These are phyloP conservation scores for Dendrobium nobile DNA, from an alignment of 106 monocot species.

Conservation along the genomic window DNA sequence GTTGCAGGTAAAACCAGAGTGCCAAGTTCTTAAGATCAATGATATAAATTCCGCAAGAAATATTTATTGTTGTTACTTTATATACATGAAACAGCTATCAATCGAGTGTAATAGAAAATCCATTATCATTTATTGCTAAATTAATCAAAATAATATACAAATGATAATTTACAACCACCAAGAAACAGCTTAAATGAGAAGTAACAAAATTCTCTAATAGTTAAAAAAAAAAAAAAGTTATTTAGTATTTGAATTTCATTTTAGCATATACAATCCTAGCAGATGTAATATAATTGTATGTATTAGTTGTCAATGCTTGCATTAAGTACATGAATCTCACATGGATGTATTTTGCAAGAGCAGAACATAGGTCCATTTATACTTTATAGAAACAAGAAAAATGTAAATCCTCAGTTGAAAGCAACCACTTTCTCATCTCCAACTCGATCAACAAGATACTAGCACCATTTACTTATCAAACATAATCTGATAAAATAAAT, in stretches of 20 bases:
- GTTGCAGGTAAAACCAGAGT: background rate
- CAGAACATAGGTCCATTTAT: background rate
- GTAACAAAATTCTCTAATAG: background rate
- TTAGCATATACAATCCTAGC: too few species aligned
- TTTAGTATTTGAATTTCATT: background rate
- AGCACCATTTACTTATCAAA: background rate
- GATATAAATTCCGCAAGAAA: background rate
- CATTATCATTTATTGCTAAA: background rate
- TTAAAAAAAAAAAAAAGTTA: too few species aligned
- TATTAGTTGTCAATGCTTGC: background rate
- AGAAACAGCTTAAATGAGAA: background rate
- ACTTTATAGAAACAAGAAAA: too few species aligned
- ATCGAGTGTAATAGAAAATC: background rate
- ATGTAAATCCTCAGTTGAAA: too few species aligned
- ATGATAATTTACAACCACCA: background rate
- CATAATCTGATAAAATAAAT: background rate
- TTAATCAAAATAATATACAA: background rate
- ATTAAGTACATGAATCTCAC: background rate
- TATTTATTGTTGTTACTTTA: background rate
- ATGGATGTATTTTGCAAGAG: background rate
- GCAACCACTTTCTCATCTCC: too few species aligned
- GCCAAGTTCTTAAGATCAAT: background rate
- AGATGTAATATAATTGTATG: too few species aligned
- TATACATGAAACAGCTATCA: background rate
- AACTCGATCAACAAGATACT: too few species aligned